Conservation (phyloP, 768 basidiomycete species). For the Harrya chromipes region DNA sequence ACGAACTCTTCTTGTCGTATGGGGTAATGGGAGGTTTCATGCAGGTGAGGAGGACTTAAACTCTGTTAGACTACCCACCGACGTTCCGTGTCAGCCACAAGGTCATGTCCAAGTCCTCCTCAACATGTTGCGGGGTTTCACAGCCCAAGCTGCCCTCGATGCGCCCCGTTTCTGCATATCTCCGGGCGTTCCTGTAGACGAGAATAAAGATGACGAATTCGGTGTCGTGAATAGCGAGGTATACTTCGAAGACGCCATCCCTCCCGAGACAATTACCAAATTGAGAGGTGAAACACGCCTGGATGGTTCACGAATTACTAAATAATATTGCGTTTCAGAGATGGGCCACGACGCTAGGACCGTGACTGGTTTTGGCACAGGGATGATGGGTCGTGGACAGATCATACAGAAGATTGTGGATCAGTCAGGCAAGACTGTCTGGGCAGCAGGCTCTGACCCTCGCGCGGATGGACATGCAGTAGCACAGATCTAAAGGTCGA, state of each 20-base stretch:
- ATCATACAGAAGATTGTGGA: slow-evolving; percentile 80
- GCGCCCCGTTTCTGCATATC: slow-evolving; percentile 97
- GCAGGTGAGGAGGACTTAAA: slow-evolving; percentile 48
- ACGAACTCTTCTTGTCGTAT: slow-evolving; percentile 84
- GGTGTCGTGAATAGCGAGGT: slow-evolving; percentile 76
- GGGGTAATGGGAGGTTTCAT: slow-evolving; percentile 94
- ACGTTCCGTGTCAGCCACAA: slow-evolving; percentile 60
- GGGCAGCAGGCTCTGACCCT: slow-evolving; percentile 93
- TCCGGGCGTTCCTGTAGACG: slow-evolving; percentile 66
- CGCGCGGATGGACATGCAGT: slow-evolving; percentile 87
- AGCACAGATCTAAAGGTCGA: slow-evolving; percentile 62
- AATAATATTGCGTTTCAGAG: slow-evolving; percentile 37
- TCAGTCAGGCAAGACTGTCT: slow-evolving; percentile 68
- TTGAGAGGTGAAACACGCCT: slow-evolving; percentile 53
- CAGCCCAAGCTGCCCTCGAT: slow-evolving; percentile 86
- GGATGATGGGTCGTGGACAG: slow-evolving; percentile 80
- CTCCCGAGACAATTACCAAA: slow-evolving; percentile 55
- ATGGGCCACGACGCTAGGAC: slow-evolving; percentile 87
- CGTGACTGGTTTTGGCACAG: slow-evolving; percentile 57
- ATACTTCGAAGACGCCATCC: slow-evolving; percentile 84
- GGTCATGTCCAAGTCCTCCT: slow-evolving; percentile 94
- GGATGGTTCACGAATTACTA: background rate
- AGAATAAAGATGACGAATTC: slow-evolving; percentile 45
- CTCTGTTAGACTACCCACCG: background rate
- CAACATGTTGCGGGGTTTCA: slow-evolving; percentile 85